Conservation (phyloP, 495 filamentous ascomycete species). For the Talaromyces stipitatus region DNA sequence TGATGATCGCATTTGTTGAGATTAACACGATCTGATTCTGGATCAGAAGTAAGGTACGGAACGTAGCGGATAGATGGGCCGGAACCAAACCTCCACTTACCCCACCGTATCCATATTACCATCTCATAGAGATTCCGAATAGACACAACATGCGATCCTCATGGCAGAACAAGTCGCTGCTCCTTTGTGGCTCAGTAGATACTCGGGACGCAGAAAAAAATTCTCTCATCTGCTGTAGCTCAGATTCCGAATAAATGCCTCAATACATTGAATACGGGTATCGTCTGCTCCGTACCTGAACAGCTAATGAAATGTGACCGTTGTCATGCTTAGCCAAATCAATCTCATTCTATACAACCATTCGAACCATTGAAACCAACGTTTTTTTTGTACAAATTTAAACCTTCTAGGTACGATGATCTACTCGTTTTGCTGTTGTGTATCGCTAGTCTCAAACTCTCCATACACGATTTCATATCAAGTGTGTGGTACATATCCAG, state of each 20-base stretch:
- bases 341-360: no score
- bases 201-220: not conserved
- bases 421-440: not conserved
- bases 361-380: not conserved
- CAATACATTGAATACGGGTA: not conserved
- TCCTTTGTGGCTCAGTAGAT: not conserved
- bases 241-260: not conserved
- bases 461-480: not conserved
- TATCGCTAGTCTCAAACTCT: not conserved
- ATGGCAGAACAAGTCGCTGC: not conserved
- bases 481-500: no score
- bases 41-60: not conserved
- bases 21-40: not conserved
- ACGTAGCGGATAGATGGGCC: not conserved
- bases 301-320: not conserved
- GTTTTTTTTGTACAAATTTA: not conserved
- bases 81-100: not conserved
- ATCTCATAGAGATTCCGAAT: not conserved
- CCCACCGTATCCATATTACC: not conserved
- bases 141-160: not conserved
- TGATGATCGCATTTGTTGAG: not conserved
- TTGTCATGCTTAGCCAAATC: not conserved
- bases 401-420: not conserved
- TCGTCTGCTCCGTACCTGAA: not conserved
- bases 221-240: not conserved